Percentiles rank a stretch among this genome's conserved stretches.
Conservation (phyloP, 257 asterid genomes). For the Nicotiana knightiana region DNA sequence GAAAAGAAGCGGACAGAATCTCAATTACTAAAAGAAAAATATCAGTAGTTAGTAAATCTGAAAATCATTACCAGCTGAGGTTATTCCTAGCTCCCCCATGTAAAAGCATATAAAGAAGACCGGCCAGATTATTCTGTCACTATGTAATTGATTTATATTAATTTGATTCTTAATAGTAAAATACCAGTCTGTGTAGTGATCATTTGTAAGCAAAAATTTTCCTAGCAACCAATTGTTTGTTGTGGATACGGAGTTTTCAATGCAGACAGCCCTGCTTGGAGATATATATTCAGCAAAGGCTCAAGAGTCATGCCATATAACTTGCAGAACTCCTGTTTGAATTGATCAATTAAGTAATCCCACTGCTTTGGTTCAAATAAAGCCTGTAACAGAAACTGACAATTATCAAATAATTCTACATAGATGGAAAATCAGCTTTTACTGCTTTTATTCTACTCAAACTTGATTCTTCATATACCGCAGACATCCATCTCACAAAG, state of each 20-base stretch:
- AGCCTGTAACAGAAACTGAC: slow-evolving; percentile 38
- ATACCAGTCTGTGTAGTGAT: neutral
- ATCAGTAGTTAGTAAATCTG: neutral
- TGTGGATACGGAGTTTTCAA: slow-evolving; percentile 99
- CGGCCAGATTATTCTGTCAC: neutral
- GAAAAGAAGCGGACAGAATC: neutral
- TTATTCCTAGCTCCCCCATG: neutral
- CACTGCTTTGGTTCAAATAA: slow-evolving; percentile 88
- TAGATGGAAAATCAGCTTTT: neutral
- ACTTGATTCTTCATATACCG: neutral
- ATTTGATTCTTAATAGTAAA: neutral
- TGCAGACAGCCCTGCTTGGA: slow-evolving; percentile 96
- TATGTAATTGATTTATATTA: neutral
- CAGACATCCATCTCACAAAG: neutral
- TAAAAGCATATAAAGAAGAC: neutral
- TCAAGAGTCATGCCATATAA: slow-evolving; percentile 96
- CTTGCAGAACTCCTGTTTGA: slow-evolving; percentile 93
- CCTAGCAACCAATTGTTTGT: neutral
- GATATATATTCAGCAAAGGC: slow-evolving; percentile 85
- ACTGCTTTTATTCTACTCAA: neutral
- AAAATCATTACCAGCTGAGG: neutral
- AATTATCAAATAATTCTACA: neutral
- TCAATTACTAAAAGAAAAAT: neutral
- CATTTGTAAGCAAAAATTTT: neutral
- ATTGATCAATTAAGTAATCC: slow-evolving; percentile 85